A percentile compares a stretch with the other conserved stretches of the same genome.
Evolutionary conservation across 805 yeast species (phyloP).

Genomic region (Candida endomychidarum): DNA sequence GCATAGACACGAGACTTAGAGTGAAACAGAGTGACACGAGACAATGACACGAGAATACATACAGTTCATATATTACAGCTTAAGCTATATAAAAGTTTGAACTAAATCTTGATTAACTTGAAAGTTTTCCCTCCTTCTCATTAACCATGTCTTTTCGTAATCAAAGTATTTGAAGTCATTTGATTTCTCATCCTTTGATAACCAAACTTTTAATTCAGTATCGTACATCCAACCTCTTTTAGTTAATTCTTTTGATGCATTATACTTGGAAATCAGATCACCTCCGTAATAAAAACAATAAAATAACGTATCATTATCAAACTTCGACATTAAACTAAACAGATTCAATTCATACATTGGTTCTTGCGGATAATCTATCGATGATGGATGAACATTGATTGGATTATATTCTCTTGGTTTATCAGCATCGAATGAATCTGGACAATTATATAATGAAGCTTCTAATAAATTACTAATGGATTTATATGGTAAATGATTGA

Average conservation of each 20-base stretch:
- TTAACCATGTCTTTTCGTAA: slow-evolving; percentile 60
- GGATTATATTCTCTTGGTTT: slow-evolving; percentile 77
- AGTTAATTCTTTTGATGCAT: slow-evolving; percentile 76
- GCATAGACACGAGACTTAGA: no score
- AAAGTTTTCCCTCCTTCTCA: slow-evolving; percentile 44
- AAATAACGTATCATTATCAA: slow-evolving; percentile 85
- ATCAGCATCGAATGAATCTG: slow-evolving; percentile 91
- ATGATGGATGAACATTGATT: slow-evolving; percentile 82
- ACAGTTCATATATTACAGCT: no score
- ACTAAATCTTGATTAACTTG: neutral
- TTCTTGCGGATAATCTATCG: slow-evolving; percentile 85
- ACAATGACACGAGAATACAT: no score
- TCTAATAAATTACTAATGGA: slow-evolving; percentile 62
- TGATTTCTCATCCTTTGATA: slow-evolving; percentile 59
- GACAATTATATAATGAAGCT: slow-evolving; percentile 81
- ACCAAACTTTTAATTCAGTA: slow-evolving; percentile 76
- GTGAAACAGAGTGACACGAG: no score
- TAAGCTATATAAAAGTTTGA: slow-evolving; percentile 2
- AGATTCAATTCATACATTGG: slow-evolving; percentile 69
- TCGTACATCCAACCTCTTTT: slow-evolving; percentile 82
- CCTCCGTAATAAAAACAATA: slow-evolving; percentile 88
- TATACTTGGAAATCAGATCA: slow-evolving; percentile 39
- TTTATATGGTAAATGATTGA: slow-evolving; percentile 53
- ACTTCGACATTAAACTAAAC: slow-evolving; percentile 59
- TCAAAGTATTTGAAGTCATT: slow-evolving; percentile 80